Evolutionary conservation across 2,329 filamentous ascomycete species (phyloP).

Genomic region (Calonectria pteridis): DNA sequence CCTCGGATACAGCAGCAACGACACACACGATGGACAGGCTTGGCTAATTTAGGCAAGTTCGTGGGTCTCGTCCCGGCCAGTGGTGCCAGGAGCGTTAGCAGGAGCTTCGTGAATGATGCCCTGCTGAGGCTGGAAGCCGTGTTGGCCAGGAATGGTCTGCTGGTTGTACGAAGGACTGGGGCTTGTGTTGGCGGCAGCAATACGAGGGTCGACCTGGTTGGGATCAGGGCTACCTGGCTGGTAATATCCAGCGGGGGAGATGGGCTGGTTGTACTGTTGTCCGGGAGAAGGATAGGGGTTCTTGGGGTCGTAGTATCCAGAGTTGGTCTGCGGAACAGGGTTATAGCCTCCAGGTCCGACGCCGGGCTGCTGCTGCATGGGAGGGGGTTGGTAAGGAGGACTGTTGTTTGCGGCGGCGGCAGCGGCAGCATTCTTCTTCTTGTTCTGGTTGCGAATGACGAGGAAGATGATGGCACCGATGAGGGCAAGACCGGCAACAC

Average conservation of each 20-base stretch:
- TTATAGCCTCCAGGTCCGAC: conserved; percentile 30
- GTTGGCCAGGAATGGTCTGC: conserved; percentile 29
- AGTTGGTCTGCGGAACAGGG: conserved; percentile 24
- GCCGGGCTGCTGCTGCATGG: conserved; percentile 34
- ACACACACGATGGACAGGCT: neutral
- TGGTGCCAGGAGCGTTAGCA: conserved; percentile 11
- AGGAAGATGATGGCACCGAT: conserved; percentile 47
- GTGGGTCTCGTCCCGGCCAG: conserved; percentile 53
- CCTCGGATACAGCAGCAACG: conserved; percentile 6
- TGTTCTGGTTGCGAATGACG: conserved; percentile 47
- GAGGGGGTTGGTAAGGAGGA: conserved; percentile 24
- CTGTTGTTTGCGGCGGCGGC: conserved; percentile 22
- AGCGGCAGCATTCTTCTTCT: conserved; percentile 33
- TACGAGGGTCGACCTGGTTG: conserved; percentile 37
- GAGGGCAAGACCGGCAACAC: conserved; percentile 50
- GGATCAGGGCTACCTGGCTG: conserved; percentile 23
- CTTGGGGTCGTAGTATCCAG: conserved; percentile 46
- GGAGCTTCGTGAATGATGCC: conserved; percentile 53
- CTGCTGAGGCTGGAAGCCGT: conserved; percentile 40
- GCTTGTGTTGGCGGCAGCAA: conserved; percentile 30
- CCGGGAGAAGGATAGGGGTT: conserved; percentile 39
- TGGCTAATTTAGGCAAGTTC: conserved; percentile 50
- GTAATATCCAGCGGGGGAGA: conserved; percentile 32
- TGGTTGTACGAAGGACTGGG: conserved; percentile 36
- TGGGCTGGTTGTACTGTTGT: conserved; percentile 37